Evolutionary conservation across 2,329 filamentous ascomycete species (phyloP), one percentile per base, ranked within the genome.

Genomic region (Alternaria sp.): DNA sequence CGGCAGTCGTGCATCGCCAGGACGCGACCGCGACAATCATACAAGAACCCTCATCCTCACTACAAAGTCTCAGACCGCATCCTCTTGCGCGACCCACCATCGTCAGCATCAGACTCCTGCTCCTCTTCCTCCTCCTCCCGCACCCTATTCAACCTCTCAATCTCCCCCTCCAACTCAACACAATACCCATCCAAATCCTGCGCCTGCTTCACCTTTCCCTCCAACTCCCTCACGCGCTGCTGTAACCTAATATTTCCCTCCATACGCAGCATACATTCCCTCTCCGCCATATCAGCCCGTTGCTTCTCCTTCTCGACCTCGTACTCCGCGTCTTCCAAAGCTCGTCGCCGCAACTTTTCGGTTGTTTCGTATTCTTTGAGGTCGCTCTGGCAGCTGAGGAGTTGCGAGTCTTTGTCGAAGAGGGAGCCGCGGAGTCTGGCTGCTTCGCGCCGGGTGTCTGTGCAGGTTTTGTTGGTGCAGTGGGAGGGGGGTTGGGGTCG

Each of bases 121-220:
- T 23, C 17, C 28, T 30, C 11, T 2, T 5, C 26, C 3, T 21
- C 4, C 25, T 11, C 17, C 6, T 15, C 19, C 10, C 15, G 23
- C 23, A 7, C 21, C 26, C 12, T 0, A 23, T 43, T 54, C 23
- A 58, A 15, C 17, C 12, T 30, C 3, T 32, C 30, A 23, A 54
- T 28, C 23, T 52, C 26, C 19, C 17, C 28, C 21, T 59, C 43
- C n/a, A 62, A 13, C 40, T 47, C 40, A 4, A 21, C 44, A 50
- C 59, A 58, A 44, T 58, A 62, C 40, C n/a, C 17, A 13, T 47
- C 59, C 21, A 61, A 26, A 3, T 52, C 46, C 6, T 61, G 32
- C 5, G 4, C 7, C 26, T 54, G 40, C n/a, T 32, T 23, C 13
- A n/a, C 17, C 5, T 10, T 59, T 11, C 6, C 43, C 21, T 62